These are phyloP conservation scores for Herpotrichia juniperi DNA, from an alignment of 2,329 filamentous ascomycete genomes.

Conservation along the genomic window DNA sequence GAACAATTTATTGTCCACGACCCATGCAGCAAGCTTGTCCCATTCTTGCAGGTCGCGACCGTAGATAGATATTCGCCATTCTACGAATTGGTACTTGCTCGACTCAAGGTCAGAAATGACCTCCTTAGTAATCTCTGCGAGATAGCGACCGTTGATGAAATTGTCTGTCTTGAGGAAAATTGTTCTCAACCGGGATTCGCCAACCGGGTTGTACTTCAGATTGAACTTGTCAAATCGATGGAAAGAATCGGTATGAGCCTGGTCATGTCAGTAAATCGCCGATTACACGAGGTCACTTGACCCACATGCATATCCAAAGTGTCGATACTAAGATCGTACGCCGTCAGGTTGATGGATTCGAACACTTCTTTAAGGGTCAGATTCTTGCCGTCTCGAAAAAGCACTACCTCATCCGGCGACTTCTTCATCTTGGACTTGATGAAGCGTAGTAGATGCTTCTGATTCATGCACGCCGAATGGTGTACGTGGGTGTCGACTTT, in stretches of 20 bases:
- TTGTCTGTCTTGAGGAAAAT: conserved; percentile 99
- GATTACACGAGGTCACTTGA: conserved; percentile 22
- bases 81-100: conserved; percentile 99
- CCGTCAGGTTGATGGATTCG: conserved; percentile 94
- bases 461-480: conserved; percentile 99
- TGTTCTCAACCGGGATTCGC: conserved; percentile 92
- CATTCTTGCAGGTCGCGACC: conserved; percentile 91
- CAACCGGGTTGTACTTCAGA: conserved; percentile 96
- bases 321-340: conserved; percentile 97
- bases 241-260: conserved; percentile 97
- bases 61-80: conserved; percentile 98
- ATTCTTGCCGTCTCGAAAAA: conserved; percentile 90
- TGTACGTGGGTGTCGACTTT: conserved; percentile 99
- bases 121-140: conserved; percentile 97
- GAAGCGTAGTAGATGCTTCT: conserved; percentile 96
- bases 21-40: conserved; percentile 97
- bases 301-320: conserved; percentile 97
- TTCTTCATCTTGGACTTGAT: conserved; percentile 99
- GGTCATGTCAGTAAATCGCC: conserved; percentile 11
- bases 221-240: conserved; percentile 99
- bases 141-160: conserved; percentile 91
- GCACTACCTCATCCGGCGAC: conserved; percentile 88
- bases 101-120: conserved; percentile 97
- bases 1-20: conserved; percentile 96
- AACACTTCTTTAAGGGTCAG: conserved; percentile 93